A percentile compares a stretch with the other conserved stretches of the same genome.
phyloP scores from a whole-genome alignment of 768 basidiomycete genomes.

The Hemileccinum impolitum region DNA sequence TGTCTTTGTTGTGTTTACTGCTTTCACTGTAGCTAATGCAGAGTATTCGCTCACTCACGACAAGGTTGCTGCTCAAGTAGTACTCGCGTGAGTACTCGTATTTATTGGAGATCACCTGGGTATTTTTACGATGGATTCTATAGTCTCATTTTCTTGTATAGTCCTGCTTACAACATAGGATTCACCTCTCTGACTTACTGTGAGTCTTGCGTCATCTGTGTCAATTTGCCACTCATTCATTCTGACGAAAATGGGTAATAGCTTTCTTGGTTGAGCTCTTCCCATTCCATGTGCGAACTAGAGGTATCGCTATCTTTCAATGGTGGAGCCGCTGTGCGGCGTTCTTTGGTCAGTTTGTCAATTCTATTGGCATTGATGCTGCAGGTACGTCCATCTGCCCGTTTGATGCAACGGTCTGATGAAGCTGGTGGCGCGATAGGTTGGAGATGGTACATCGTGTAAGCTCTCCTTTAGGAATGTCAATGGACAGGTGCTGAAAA shows the following conservation, averaged over 20 bases:
- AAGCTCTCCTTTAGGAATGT: background rate
- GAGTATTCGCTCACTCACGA: slow-evolving; percentile 15
- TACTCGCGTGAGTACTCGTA: slow-evolving; percentile 6
- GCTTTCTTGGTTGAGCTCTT: slow-evolving; percentile 68
- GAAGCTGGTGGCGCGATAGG: background rate
- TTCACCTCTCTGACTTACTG: slow-evolving; percentile 2
- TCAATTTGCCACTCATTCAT: background rate
- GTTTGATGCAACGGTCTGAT: background rate
- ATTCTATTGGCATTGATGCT: slow-evolving; percentile 15
- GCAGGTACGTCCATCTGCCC: slow-evolving; percentile 3
- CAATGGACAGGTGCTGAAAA: too few species aligned
- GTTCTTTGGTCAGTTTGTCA: slow-evolving; percentile 13
- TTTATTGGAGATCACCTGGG: background rate
- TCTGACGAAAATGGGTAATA: slow-evolving; percentile 14
- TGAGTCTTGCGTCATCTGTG: background rate
- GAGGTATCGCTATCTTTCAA: slow-evolving; percentile 60
- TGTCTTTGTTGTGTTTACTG: slow-evolving; percentile 9
- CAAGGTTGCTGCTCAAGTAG: slow-evolving; percentile 1
- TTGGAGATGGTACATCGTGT: slow-evolving; percentile 15
- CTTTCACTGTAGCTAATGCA: slow-evolving; percentile 20
- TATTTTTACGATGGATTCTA: background rate
- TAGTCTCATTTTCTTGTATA: slow-evolving; percentile 23
- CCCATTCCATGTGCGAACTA: slow-evolving; percentile 60
- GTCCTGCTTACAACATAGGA: slow-evolving; percentile 13
- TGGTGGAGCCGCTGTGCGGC: slow-evolving; percentile 44